These are phyloP conservation scores for Pisolithus sp. DNA, from an alignment of 768 basidiomycete species.

Conservation along the genomic window DNA sequence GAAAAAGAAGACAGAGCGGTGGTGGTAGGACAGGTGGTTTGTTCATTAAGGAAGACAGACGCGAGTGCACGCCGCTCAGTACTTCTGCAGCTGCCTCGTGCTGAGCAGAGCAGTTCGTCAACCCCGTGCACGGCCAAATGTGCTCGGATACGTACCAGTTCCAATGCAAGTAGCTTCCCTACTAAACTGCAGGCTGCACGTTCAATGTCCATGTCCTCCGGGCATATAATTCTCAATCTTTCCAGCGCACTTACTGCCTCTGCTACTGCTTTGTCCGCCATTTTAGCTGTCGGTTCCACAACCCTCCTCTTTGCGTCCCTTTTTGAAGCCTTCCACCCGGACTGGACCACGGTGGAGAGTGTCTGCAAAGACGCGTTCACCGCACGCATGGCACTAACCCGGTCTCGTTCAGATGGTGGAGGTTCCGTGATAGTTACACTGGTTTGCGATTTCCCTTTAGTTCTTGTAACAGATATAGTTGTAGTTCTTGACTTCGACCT, in stretches of 20 bases:
- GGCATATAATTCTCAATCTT: conserved; percentile 38
- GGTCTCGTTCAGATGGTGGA: conserved; percentile 29
- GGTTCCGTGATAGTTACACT: not conserved
- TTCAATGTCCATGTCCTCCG: conserved; percentile 59
- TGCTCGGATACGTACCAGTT: conserved; percentile 50
- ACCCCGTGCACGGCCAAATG: not conserved
- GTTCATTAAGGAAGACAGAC: conserved; percentile 20
- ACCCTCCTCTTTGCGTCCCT: conserved; percentile 19
- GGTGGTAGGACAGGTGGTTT: not conserved
- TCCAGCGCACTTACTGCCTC: conserved; percentile 40
- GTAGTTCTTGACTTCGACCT: conserved; percentile 23
- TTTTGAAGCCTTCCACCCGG: conserved; percentile 49
- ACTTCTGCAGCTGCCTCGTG: conserved; percentile 43
- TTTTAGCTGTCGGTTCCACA: conserved; percentile 27
- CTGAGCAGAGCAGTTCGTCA: conserved; percentile 29
- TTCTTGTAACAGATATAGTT: conserved; percentile 15
- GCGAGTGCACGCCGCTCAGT: conserved; percentile 41
- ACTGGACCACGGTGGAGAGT: conserved; percentile 45
- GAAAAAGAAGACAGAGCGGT: conserved; percentile 30
- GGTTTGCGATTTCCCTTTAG: conserved; percentile 25
- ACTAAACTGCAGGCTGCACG: conserved; percentile 62
- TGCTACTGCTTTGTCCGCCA: conserved; percentile 25
- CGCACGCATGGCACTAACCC: conserved; percentile 48
- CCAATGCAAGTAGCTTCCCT: conserved; percentile 60
- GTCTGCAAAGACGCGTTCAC: conserved; percentile 59